Evolutionary conservation across 2,329 filamentous ascomycete species (phyloP).

Genomic region (Stagonosporopsis tanaceti): DNA sequence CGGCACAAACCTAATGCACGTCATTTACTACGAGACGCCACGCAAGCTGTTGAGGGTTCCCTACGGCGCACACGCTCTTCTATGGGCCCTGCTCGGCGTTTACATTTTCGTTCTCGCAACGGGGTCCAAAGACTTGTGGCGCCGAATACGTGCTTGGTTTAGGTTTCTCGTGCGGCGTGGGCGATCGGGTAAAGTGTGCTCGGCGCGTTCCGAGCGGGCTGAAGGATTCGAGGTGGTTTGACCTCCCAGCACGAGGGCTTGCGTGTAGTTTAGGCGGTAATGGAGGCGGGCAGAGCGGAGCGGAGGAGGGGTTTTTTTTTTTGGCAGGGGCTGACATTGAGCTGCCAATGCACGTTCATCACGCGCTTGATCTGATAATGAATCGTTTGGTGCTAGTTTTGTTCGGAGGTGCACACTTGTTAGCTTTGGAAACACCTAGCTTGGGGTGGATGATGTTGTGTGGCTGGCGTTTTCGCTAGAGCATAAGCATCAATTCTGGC

Average conservation of each 20-base stretch:
- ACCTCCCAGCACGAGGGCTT: background rate
- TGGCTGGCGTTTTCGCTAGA: background rate
- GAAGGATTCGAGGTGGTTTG: background rate
- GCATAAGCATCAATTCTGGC: background rate
- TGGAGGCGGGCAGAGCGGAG: background rate
- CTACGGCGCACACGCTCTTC: background rate
- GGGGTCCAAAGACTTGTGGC: background rate
- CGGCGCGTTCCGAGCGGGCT: background rate
- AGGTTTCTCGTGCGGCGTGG: background rate
- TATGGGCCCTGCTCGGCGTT: background rate
- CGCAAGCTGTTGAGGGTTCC: background rate
- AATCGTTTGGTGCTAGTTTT: too few relatives aligned
- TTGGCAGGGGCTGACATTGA: background rate
- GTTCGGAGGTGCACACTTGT: background rate
- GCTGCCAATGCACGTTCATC: background rate
- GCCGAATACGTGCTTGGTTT: background rate
- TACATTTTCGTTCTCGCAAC: background rate
- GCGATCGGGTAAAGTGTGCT: background rate
- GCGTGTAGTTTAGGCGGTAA: background rate
- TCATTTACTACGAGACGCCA: background rate
- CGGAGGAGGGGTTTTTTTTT: background rate
- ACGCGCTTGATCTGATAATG: background rate
- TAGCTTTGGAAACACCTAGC: background rate
- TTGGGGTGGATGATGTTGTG: background rate
- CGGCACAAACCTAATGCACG: conserved; percentile 4